Evolutionary conservation across 2,329 filamentous ascomycete genomes (phyloP).

Genomic region (Penicillium decumbens): DNA sequence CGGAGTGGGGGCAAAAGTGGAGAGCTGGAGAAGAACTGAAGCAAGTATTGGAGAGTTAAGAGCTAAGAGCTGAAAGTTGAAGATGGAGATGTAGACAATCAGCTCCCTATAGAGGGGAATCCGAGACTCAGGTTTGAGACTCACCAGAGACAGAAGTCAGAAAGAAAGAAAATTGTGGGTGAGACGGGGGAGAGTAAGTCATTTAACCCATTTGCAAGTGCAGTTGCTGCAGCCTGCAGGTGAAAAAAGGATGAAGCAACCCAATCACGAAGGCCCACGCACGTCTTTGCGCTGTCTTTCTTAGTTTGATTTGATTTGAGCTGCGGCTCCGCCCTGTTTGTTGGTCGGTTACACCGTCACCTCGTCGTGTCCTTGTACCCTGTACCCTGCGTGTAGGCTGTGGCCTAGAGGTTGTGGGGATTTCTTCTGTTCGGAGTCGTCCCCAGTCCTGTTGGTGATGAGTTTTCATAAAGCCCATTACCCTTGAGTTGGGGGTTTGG

Average conservation of each 20-base stretch:
- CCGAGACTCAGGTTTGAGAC: neutral
- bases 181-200: neutral
- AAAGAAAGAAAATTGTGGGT: neutral
- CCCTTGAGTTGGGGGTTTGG: too few relatives aligned
- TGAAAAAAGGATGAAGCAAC: neutral
- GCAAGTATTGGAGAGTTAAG: neutral
- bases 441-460: neutral
- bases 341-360: neutral
- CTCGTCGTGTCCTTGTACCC: too few relatives aligned
- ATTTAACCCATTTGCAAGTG: neutral
- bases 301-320: neutral
- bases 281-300: conserved; percentile 1
- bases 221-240: neutral
- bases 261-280: conserved; percentile 7
- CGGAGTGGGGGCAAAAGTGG: neutral
- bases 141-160: conserved; percentile 14
- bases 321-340: neutral
- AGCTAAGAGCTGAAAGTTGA: neutral
- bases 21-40: neutral
- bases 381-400: too few relatives aligned
- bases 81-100: too few relatives aligned
- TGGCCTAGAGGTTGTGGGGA: too few relatives aligned
- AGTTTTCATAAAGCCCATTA: neutral
- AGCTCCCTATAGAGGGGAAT: too few relatives aligned
- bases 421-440: neutral